These are phyloP conservation scores for Silybum marianum DNA, from an alignment of 129 eudicot species.

Conservation along the genomic window DNA sequence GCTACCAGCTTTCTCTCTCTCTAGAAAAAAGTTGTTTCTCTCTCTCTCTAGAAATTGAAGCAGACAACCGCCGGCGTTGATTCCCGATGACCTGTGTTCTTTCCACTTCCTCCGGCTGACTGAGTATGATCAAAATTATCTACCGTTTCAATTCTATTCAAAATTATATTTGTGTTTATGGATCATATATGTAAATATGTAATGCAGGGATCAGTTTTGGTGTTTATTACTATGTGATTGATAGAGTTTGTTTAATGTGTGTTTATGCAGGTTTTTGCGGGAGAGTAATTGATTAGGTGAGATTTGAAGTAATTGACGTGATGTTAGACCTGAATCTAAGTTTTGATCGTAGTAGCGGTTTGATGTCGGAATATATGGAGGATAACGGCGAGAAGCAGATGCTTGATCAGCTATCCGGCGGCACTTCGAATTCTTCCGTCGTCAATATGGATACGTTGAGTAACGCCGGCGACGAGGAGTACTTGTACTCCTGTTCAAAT, in stretches of 20 bases:
- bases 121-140: not conserved
- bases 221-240: not conserved
- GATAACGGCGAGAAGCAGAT: conserved; percentile 26
- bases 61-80: conserved; percentile 22
- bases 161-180: not conserved
- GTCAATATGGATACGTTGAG: conserved; percentile 48
- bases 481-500: conserved; percentile 16
- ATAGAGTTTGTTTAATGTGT: not conserved
- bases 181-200: not conserved
- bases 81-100: not conserved
- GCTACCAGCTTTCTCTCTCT: conserved; percentile 13
- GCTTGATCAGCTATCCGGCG: conserved; percentile 15
- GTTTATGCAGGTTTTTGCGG: conserved; percentile 8
- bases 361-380: conserved; percentile 35
- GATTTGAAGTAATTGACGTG: conserved; percentile 10
- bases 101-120: not conserved
- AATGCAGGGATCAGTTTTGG: not conserved
- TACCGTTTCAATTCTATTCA: not conserved
- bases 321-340: conserved; percentile 74
- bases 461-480: conserved; percentile 45
- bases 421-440: conserved; percentile 53
- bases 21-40: not conserved
- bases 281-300: not conserved
- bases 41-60: conserved; percentile 9
- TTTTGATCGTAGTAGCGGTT: conserved; percentile 25